Base-by-base conservation (phyloP, 192 early-diverging fungal genomes). In the Podochytrium sp. region DNA sequence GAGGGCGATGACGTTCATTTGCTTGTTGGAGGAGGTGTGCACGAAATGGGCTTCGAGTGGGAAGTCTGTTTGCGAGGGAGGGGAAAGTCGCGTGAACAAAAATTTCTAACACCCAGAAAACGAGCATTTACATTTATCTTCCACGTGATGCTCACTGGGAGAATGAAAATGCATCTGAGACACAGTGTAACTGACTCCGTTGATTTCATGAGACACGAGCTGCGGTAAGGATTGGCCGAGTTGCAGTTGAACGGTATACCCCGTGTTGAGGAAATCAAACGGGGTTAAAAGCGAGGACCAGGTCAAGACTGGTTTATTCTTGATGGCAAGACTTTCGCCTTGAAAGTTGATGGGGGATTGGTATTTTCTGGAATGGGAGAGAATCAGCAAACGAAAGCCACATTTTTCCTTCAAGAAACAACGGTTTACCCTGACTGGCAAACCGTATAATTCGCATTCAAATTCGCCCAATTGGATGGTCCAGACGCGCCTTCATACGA, bases 161-260 rank as follows among this genome's bases (percentile, higher is more conserved):
- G 79, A 73, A 76, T 91, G 90, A 64, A 91, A 83, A 73, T 91
- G 90, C 68, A 91, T 88, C 34, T 87, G 78, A n/a, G 38, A 18
- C 58, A 90, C 58, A 1, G 67, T 47, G 73, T 78, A 89, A 16
- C 25, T 25, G 42, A 74, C 67, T 12, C 72, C 75, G 37, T 78
- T 56, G 42, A 81, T 57, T 2, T 57, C 39, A 32, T 10, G 16
- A 5, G 41, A 16, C 20, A 14, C 5, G 23, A 53, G 52, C 12
- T 16, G 14, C 12, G 55, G 40, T 4, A 27, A 23, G 16, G 40
- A 23, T 30, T 72, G 27, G 6, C 35, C 35, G 23, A 72, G 10
- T n/a, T 57, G 41, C 12, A 72, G 30, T 40, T 72, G 70, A 23
- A 72, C 57, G 18, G 57, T 60, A 25, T 42, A 57, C 4, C 70